These are phyloP conservation scores for cucumber (Cucumis sativus) DNA, from an alignment of 306 rosid species.

Conservation along the genomic window DNA sequence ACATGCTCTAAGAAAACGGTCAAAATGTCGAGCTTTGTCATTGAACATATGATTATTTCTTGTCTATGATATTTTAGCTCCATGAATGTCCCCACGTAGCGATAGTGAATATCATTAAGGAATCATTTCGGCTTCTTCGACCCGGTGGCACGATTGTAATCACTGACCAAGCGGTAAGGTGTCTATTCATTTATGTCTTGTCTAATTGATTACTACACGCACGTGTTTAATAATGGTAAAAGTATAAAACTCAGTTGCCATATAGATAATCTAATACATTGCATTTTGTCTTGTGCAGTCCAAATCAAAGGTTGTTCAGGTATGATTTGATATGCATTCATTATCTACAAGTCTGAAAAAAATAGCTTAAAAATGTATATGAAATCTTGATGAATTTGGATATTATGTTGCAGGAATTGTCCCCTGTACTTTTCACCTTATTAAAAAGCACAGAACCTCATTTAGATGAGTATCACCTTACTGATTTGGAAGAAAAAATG, in stretches of 20 bases:
- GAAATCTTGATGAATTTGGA: not conserved
- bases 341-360: not conserved
- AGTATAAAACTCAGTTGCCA: too few relatives aligned
- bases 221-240: too few relatives aligned
- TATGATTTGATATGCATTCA: constrained; percentile 7
- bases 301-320: constrained; percentile 51
- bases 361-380: not conserved
- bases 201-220: too few relatives aligned
- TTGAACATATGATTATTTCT: too few relatives aligned
- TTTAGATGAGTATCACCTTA: constrained; percentile 49
- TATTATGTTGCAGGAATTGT: constrained; percentile 27
- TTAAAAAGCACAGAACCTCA: constrained; percentile 59
- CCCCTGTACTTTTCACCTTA: constrained; percentile 47
- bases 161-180: constrained; percentile 41
- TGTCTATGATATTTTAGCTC: constrained; percentile 18
- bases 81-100: constrained; percentile 60
- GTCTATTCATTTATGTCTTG: not conserved
- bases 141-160: constrained; percentile 55
- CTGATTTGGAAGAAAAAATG: constrained; percentile 40
- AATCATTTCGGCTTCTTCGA: constrained; percentile 57
- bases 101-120: constrained; percentile 29
- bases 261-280: constrained; percentile 15
- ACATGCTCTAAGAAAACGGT: too few relatives aligned
- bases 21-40: too few relatives aligned
- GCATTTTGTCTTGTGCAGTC: constrained; percentile 33